Evolutionary conservation across 208 protist species (phyloP), one percentile per base, ranked within the genome.

Genomic region (Trypanosoma conorhini): DNA sequence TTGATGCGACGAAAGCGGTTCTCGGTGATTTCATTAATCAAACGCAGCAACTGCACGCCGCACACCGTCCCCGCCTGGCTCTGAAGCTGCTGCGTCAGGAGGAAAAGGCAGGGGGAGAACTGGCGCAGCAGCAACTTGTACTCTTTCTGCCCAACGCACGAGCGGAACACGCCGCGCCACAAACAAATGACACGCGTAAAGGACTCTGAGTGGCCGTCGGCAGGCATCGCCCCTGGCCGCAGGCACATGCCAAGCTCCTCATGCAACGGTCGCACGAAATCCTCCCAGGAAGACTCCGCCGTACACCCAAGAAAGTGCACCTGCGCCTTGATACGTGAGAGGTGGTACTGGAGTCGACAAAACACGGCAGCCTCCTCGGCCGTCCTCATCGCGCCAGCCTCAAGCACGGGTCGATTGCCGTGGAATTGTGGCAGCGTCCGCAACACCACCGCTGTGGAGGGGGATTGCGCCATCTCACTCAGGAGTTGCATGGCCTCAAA

Each of bases 1-100:
- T 66, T 72, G 22, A 77, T 67, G 40, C 72, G 72, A 66, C 72
- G 65, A 40, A 24, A 67, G 24, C 72, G 72, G 26, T 77, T 77
- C 42, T 77, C 64, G 31, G 57, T 77, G 44, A 72, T 67, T 62
- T 77, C 72, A 46, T 70, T 38, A 46, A 77, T 55, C 48, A 77
- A 62, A 30, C 64, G 72, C 24, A 77, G 40, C 33, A 66, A 21
- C 30, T 77, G 72, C 21, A 77, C 44, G 31, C 63, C 72, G 48
- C 50, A 70, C 10, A 46, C 50, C 61, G 46, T 72, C 44, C 72
- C 72, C 21, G 60, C 35, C 12, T 56, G 46, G n/a, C 24, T n/a
- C 62, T 51, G 19, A 54, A 77, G 38, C 31, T 54, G 33, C 21
- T 71, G 55, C 9, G 26, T 63, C 9, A 77, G 7, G 8, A 67